Evolutionary conservation across 1,284 basidiomycete species (phyloP).

Genomic region (Cryptococcus sp.): DNA sequence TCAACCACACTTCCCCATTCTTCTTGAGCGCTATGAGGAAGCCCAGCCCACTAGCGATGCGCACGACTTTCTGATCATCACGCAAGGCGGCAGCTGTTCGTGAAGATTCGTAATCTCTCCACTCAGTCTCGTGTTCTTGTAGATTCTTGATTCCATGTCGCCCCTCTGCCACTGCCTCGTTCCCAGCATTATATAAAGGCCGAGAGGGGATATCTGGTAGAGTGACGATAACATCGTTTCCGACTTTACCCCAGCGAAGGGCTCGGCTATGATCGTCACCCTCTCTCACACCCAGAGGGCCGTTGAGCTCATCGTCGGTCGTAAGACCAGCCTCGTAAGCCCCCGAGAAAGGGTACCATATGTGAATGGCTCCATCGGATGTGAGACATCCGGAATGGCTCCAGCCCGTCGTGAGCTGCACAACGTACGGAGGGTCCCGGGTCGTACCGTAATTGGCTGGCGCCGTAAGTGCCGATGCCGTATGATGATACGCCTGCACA

Average conservation of each 20-base stretch:
- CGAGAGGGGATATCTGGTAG: constrained; percentile 26
- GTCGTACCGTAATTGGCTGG: constrained; percentile 31
- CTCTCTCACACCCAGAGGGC: constrained; percentile 26
- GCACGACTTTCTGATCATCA: constrained; percentile 61
- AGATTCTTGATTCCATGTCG: constrained; percentile 1
- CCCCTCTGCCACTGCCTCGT: constrained; percentile 39
- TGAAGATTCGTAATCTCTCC: constrained; percentile 62
- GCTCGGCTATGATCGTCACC: constrained; percentile 49
- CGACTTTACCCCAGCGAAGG: constrained; percentile 40
- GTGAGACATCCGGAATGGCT: constrained; percentile 68
- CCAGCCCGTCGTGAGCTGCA: constrained; percentile 78
- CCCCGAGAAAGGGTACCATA: constrained; percentile 66
- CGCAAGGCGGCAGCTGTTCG: constrained; percentile 26
- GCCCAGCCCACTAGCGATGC: constrained; percentile 71
- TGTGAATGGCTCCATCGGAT: constrained; percentile 66
- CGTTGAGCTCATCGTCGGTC: constrained; percentile 51
- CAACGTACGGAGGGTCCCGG: constrained; percentile 32
- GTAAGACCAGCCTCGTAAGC: constrained; percentile 42
- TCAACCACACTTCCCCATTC: constrained; percentile 50
- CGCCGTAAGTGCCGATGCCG: constrained; percentile 32
- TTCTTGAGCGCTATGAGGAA: constrained; percentile 69
- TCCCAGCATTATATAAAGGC: constrained; percentile 56
- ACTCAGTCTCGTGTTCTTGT: constrained; percentile 52
- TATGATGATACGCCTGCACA: constrained; percentile 44
- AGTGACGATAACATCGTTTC: constrained; percentile 23